Conservation (phyloP, 2,329 filamentous ascomycete species). For the Fusarium duplospermum region DNA sequence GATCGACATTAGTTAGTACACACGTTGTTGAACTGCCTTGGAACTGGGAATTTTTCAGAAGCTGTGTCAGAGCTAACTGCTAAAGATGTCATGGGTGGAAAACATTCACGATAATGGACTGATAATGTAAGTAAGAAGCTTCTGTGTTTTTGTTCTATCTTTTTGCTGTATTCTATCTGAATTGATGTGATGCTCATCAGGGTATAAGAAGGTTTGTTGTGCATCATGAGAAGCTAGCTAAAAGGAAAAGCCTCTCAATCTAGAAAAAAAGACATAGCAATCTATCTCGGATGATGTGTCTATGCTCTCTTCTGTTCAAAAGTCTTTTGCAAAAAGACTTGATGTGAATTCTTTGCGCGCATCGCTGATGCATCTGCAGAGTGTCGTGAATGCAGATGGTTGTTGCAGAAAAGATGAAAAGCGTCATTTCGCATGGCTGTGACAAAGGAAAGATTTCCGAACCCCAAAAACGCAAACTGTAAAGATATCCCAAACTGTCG, state of each 20-base stretch:
- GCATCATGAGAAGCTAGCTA: conserved; percentile 39
- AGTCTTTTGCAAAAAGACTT: conserved; percentile 5
- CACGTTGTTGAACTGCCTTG: background rate
- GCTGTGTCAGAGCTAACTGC: background rate
- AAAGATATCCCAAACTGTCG: conserved; percentile 11
- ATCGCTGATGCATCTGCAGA: conserved; percentile 30
- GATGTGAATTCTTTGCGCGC: conserved; percentile 4
- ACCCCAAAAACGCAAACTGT: conserved; percentile 1
- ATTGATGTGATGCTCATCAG: conserved; percentile 48
- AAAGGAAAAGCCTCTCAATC: conserved; percentile 25
- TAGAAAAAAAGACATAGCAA: conserved; percentile 23
- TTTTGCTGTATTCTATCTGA: conserved; percentile 25
- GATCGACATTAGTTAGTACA: background rate
- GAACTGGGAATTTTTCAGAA: background rate
- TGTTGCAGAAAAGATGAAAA: conserved; percentile 10
- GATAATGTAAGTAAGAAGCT: conserved; percentile 7
- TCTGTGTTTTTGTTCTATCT: conserved; percentile 19
- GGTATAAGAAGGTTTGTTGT: conserved; percentile 42
- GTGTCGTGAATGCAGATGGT: conserved; percentile 34
- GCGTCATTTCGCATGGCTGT: conserved; percentile 21
- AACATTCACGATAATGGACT: background rate
- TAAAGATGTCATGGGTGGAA: background rate
- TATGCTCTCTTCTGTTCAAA: conserved; percentile 18
- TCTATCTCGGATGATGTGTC: conserved; percentile 18
- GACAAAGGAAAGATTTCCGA: conserved; percentile 24